Percentiles rank a stretch among this genome's conserved stretches.
These are phyloP conservation scores for Inga oerstediana DNA, from an alignment of 306 rosid genomes.

Conservation along the genomic window DNA sequence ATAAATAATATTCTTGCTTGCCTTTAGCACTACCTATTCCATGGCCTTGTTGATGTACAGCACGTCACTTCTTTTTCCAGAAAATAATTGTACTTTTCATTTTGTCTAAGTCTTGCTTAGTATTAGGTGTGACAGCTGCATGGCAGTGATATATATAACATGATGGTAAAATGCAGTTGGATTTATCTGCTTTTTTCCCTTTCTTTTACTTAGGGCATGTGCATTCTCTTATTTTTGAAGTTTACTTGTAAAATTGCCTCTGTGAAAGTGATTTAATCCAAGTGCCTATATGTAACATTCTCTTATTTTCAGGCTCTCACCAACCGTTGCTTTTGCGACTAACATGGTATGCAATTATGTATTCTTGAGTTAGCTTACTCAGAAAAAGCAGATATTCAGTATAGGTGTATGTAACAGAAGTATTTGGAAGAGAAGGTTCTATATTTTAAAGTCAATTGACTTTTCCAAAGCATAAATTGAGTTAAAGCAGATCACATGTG, in stretches of 20 bases:
- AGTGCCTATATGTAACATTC: slow-evolving; percentile 18
- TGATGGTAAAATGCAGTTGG: slow-evolving; percentile 4
- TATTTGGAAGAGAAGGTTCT: slow-evolving; percentile 20
- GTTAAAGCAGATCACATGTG: neutral
- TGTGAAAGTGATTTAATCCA: neutral
- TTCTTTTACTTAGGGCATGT: slow-evolving; percentile 3
- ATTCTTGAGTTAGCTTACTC: slow-evolving; percentile 4
- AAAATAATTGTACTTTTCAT: neutral
- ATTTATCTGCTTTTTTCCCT: neutral
- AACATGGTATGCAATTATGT: slow-evolving; percentile 75
- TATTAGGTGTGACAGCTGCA: slow-evolving; percentile 17
- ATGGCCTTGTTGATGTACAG: slow-evolving; percentile 23
- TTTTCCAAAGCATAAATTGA: neutral
- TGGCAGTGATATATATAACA: slow-evolving; percentile 6
- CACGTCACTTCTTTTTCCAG: slow-evolving; percentile 7
- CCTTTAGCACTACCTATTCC: slow-evolving; percentile 21
- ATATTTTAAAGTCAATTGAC: neutral
- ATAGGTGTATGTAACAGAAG: slow-evolving; percentile 16
- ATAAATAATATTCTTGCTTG: slow-evolving; percentile 7
- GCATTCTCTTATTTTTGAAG: slow-evolving; percentile 2
- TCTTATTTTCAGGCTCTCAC: slow-evolving; percentile 65
- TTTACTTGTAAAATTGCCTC: slow-evolving; percentile 1
- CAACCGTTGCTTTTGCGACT: slow-evolving; percentile 55
- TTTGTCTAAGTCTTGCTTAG: slow-evolving; percentile 14
- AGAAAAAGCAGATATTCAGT: slow-evolving; percentile 10